phyloP scores from a whole-genome alignment of 495 filamentous ascomycete species.

The Recurvomyces mirabilis region DNA sequence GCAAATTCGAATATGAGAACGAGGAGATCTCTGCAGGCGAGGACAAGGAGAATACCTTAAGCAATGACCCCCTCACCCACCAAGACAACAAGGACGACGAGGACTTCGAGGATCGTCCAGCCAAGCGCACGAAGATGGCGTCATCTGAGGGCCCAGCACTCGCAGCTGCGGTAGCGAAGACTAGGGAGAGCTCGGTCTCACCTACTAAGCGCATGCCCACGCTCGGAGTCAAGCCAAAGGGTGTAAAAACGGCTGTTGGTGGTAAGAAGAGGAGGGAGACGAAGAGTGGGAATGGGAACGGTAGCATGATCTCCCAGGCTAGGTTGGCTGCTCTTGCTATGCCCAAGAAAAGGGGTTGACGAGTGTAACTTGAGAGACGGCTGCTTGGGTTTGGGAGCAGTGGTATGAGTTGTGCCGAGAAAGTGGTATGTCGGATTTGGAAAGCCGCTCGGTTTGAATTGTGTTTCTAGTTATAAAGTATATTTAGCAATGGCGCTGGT shows the following conservation, averaged over 20 bases:
- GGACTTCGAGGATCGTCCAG: constrained; percentile 19
- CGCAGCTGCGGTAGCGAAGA: constrained; percentile 2
- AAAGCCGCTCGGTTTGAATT: too few species aligned
- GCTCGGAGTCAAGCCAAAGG: constrained; percentile 18
- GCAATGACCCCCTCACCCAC: too few species aligned
- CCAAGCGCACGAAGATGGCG: constrained; percentile 26
- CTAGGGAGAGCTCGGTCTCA: too few species aligned
- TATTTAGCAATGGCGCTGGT: too few species aligned
- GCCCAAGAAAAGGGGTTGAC: constrained; percentile 25
- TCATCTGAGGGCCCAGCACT: background rate
- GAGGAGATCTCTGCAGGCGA: background rate
- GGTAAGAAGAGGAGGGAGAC: background rate
- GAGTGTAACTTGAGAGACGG: too few species aligned
- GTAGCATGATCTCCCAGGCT: constrained; percentile 23
- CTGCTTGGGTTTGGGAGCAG: too few species aligned
- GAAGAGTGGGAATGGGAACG: constrained; percentile 4
- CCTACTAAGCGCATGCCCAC: constrained; percentile 5
- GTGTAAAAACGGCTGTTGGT: constrained; percentile 1
- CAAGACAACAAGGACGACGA: constrained; percentile 9
- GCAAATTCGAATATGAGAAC: constrained; percentile 28
- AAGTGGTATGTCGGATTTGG: too few species aligned
- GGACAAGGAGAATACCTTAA: constrained; percentile 21
- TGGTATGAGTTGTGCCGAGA: too few species aligned
- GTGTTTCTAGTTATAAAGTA: too few species aligned
- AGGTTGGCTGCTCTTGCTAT: constrained; percentile 30